Evolutionary conservation across 805 yeast species (phyloP).

Genomic region (Zygoascus biomembranicola): DNA sequence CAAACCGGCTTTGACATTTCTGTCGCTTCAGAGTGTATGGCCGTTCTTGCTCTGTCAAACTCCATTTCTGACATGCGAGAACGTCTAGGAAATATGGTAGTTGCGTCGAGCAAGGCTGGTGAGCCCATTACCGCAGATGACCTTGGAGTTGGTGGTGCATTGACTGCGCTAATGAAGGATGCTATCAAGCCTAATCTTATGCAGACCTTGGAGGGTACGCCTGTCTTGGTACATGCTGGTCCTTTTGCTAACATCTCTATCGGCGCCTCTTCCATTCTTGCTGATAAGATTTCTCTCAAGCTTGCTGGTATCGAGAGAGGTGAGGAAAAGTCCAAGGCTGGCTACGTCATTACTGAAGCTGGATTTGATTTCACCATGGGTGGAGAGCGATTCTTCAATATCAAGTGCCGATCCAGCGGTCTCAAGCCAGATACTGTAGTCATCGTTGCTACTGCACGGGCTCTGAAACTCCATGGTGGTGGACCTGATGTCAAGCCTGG

Average conservation of each 20-base stretch:
- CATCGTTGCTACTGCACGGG: conserved; percentile 92
- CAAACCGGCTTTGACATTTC: conserved; percentile 91
- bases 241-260: conserved; percentile 97
- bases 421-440: conserved; percentile 83
- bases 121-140: conserved; percentile 91
- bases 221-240: conserved; percentile 97
- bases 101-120: conserved; percentile 69
- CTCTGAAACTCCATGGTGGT: conserved; percentile 93
- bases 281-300: conserved; percentile 88
- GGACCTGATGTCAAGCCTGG: conserved; percentile 97
- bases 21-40: conserved; percentile 96
- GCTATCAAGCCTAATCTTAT: conserved; percentile 93
- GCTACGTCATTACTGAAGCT: conserved; percentile 94
- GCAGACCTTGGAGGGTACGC: conserved; percentile 97
- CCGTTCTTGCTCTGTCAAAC: conserved; percentile 77
- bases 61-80: conserved; percentile 76
- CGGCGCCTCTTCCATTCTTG: conserved; percentile 92
- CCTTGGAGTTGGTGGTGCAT: conserved; percentile 90
- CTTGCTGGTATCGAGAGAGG: conserved; percentile 63
- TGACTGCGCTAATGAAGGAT: conserved; percentile 88
- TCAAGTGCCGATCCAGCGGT: conserved; percentile 93
- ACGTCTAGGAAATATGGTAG: conserved; percentile 81
- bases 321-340: conserved; percentile 35
- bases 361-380: conserved; percentile 99
- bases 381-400: conserved; percentile 93